Evolutionary conservation across 192 early-diverging fungal species (phyloP), one percentile per base, ranked within the genome.

Genomic region (Coemansia sp.): DNA sequence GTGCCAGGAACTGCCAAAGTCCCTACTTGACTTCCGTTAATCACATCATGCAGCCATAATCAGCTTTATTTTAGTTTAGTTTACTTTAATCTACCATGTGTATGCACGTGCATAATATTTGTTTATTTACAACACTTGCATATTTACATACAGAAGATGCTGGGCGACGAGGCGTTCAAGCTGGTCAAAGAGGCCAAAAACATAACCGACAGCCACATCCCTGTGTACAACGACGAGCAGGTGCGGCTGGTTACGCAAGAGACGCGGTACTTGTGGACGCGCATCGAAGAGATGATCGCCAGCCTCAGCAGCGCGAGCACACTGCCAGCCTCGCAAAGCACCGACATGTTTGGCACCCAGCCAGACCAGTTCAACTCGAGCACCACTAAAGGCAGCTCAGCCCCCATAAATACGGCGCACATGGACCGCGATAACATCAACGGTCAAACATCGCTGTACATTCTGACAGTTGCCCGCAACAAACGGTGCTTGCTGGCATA

Each of bases 401-500:
- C 32, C 8, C 32, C 32, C 20, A 19, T 49, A 18, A 18, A 43
- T 4, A 16, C 10, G 3, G 23, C 59, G 16, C 73, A 75, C 22
- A 29, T 35, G 8, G 59, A 64, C 14, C 52, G 57, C 32, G 72
- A 74, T 23, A 73, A 71, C 58, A 49, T 50, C 2, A 64, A 64
- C 24, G 78, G 69, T 1, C 73, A 81, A 55, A 62, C 70, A 3
- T 48, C 70, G 45, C 61, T 81, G 35, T 81, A 75, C 27, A 48
- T 68, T 1, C 54, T 68, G 39, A 81, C 78, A 4, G 69, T 93
- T 23, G 81, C 83, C 35, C 85, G 93, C 35, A 93, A 94, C 83
- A 95, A 94, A 58, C 89, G 92, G 7, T 87, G 89, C n/a, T 79
- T 98, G 4, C 85, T 96, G 63, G 90, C 93, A 7, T 98, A 98